Evolutionary conservation across 2,329 filamentous ascomycete genomes (phyloP).

Genomic region (Epichloe coenophiala): DNA sequence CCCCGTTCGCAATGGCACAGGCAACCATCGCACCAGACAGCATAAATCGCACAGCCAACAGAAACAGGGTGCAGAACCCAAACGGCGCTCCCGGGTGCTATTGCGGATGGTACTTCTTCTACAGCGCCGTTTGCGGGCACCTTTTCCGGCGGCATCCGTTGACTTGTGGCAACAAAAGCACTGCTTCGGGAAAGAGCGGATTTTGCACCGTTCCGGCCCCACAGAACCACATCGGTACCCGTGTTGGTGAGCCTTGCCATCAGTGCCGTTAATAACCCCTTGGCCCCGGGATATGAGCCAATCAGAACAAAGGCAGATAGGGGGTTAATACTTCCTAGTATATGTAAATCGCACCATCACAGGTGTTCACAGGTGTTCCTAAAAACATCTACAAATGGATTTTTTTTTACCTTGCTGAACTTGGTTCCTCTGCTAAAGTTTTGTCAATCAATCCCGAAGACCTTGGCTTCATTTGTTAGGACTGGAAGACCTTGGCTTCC

Average conservation of each 20-base stretch:
- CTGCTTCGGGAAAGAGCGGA: background rate
- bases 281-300: too few relatives aligned
- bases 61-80: background rate
- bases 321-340: too few relatives aligned
- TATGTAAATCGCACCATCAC: too few relatives aligned
- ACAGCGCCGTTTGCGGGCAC: background rate
- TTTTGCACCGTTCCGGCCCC: background rate
- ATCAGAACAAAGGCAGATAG: too few relatives aligned
- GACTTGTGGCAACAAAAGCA: background rate
- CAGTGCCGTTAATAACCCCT: background rate
- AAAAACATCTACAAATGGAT: too few relatives aligned
- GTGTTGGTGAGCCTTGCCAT: background rate
- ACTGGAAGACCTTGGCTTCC: too few relatives aligned
- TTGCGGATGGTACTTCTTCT: background rate
- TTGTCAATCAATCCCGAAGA: too few relatives aligned
- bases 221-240: background rate
- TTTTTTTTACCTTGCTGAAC: too few relatives aligned
- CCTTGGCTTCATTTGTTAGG: too few relatives aligned
- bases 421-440: too few relatives aligned
- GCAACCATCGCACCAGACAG: background rate
- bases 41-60: background rate
- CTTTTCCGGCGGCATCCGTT: background rate
- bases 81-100: background rate
- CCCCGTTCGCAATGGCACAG: too few relatives aligned
- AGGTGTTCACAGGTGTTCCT: too few relatives aligned